A percentile compares a stretch with the other conserved stretches of the same genome.
These are phyloP conservation scores for Desmodesmus armatus DNA, from an alignment of 139 green algal genomes.

Conservation along the genomic window DNA sequence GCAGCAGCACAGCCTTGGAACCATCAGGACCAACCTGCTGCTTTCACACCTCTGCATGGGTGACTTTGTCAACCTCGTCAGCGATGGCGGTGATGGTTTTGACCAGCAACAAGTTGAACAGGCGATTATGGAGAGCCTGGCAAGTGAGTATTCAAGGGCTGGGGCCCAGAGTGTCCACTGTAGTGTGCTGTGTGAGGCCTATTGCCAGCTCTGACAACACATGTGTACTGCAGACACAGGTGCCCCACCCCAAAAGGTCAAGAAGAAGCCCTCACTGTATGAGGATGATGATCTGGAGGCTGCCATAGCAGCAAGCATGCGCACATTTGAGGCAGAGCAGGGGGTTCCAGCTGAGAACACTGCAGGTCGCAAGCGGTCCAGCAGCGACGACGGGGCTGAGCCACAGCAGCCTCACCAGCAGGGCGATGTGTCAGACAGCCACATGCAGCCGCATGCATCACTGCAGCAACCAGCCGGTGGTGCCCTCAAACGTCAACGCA, in stretches of 20 bases:
- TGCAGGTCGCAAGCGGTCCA: background rate
- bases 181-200: background rate
- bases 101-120: background rate
- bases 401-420: background rate
- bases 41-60: background rate
- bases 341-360: background rate
- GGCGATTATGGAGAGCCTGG: background rate
- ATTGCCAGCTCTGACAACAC: background rate
- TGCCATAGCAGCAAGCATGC: conserved; percentile 27
- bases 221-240: conserved; percentile 6
- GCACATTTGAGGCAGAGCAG: conserved; percentile 17
- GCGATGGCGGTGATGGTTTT: background rate
- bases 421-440: background rate
- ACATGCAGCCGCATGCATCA: background rate
- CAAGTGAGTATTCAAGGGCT: background rate
- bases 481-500: background rate
- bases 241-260: no score
- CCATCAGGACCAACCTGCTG: no score
- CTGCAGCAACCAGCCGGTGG: background rate
- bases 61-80: background rate
- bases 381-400: background rate
- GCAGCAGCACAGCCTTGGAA: no score
- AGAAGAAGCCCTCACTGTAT: no score
- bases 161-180: background rate
- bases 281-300: background rate